Evolutionary conservation across 2,329 filamentous ascomycete genomes (phyloP), one percentile per base, ranked within the genome.

Genomic region (Botrytis elliptica): DNA sequence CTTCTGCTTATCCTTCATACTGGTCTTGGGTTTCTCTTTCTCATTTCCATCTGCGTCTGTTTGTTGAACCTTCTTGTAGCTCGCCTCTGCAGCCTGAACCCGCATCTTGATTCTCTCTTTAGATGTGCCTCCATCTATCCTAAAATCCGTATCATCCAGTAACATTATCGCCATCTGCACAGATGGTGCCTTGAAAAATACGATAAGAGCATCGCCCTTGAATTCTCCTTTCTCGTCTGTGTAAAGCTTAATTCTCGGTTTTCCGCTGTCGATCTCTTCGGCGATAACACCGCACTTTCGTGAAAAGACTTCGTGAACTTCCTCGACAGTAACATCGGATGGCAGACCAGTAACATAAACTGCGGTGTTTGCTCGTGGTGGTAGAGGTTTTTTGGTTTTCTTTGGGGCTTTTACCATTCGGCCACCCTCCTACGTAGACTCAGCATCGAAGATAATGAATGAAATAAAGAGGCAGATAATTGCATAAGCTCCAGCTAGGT

Each of bases 161-260:
- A 96, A 86, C 84, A 91, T 90, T 77, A 95, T 92, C 63, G 93
- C 93, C 84, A 94, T 91, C 60, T 92, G 86, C 74, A 99, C 95
- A n/a, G 93, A 97, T 81, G 97, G 94, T 0, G 94, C 92, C 78
- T 96, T 93, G 87, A 97, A 98, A 84, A 97, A 99, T 52, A 98
- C 93, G 72, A 99, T 86, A 46, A 99, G 87, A 3, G 93, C 95
- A 81, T 98, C 95, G 75, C 96, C 96, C 81, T 98, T 98, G 86
- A 97, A 97, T 25, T 90, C 88, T 33, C 94, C 96, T 1, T 91
- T 84, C 1, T 92, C 89, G 81, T 98, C 91, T 33, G 86, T 89
- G 84, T 99, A 99, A 82, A 99, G 89, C 84, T 97, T 98, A 83
- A 99, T 95, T 55, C 96, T 91, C 63, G 94, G 93, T 64, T 90